Percentiles rank a stretch among this genome's conserved stretches.
Evolutionary conservation across 228 moss, liverwort and hornwort species (phyloP).

Genomic region (Sphagnum fallax): DNA sequence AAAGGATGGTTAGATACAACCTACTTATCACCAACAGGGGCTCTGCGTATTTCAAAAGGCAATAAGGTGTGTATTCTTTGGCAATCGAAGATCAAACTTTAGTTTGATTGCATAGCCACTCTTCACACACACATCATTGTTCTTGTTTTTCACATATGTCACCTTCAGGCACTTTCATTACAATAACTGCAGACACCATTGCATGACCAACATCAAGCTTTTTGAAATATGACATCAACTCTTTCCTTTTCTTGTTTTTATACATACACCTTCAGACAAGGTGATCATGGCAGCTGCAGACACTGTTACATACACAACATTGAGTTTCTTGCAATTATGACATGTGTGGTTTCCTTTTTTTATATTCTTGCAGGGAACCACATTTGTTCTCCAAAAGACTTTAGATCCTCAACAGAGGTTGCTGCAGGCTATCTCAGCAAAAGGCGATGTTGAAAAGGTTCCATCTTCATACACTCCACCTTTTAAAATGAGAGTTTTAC

Average conservation of each 20-base stretch:
- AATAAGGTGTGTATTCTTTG: constrained; percentile 50
- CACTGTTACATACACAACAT: neutral
- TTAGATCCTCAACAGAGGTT: constrained; percentile 73
- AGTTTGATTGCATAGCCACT: neutral
- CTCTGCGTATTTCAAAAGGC: constrained; percentile 72
- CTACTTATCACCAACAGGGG: constrained; percentile 78
- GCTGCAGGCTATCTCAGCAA: constrained; percentile 56
- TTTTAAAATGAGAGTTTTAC: no score
- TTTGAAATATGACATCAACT: no score
- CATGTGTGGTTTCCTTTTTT: constrained; percentile 3
- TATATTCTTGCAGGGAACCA: constrained; percentile 62
- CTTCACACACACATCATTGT: no score
- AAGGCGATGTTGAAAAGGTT: constrained; percentile 71
- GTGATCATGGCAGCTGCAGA: no score
- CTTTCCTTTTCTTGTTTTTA: no score
- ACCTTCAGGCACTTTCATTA: neutral
- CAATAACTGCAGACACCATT: neutral
- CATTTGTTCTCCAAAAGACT: constrained; percentile 84
- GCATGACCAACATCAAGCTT: neutral
- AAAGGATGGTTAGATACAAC: constrained; percentile 98
- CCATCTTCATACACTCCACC: neutral
- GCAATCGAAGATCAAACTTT: neutral
- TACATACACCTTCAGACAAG: no score
- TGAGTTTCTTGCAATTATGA: neutral
- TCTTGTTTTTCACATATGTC: neutral